Evolutionary conservation across 225 moss, liverwort and hornwort genomes (phyloP).

Genomic region (Sphagnum contortum): DNA sequence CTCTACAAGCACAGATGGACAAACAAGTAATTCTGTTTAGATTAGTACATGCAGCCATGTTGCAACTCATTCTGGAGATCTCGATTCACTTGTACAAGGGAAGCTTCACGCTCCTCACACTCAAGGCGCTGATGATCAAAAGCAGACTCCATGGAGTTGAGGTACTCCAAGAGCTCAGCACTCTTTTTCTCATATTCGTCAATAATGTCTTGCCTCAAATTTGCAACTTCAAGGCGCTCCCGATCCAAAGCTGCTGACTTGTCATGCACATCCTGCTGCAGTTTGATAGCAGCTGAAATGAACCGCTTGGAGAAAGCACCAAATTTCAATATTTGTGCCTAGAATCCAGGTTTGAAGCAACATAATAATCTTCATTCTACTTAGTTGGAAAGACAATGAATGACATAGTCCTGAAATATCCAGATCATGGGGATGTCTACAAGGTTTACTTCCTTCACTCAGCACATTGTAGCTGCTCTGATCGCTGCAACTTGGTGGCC

Average conservation of each 20-base stretch:
- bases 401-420: neutral
- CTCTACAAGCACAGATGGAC: too few relatives aligned
- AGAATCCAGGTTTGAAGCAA: too few relatives aligned
- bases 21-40: neutral
- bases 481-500: too few relatives aligned
- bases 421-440: too few relatives aligned
- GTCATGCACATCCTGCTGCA: conserved; percentile 31
- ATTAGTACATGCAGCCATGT: conserved; percentile 49
- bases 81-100: conserved; percentile 43
- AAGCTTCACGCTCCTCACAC: conserved; percentile 42
- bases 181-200: conserved; percentile 78
- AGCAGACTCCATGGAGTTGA: conserved; percentile 65
- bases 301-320: neutral
- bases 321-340: too few relatives aligned
- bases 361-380: too few relatives aligned
- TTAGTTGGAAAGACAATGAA: neutral
- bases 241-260: conserved; percentile 50
- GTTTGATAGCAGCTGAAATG: neutral
- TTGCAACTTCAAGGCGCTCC: conserved; percentile 65
- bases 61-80: conserved; percentile 53
- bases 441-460: too few relatives aligned
- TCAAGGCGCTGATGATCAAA: conserved; percentile 58
- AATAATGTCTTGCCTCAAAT: conserved; percentile 65
- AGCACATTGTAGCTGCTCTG: too few relatives aligned
- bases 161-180: conserved; percentile 56